Evolutionary conservation across 2,329 filamentous ascomycete species (phyloP).

Genomic region (Xylaria sp.): DNA sequence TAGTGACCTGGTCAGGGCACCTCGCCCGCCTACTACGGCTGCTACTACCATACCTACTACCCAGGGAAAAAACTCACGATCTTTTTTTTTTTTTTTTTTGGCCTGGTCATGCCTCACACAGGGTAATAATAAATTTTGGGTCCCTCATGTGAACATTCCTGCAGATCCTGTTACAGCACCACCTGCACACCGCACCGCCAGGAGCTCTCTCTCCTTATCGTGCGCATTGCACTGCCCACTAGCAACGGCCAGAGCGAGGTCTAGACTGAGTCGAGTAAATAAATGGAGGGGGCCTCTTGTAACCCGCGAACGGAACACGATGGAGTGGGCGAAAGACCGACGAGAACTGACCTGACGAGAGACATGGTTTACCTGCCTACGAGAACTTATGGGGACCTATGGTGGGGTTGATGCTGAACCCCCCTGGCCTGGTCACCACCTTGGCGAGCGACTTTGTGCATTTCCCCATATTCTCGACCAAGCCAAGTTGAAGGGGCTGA

Average conservation of each 20-base stretch:
- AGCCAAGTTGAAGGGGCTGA: constrained; percentile 6
- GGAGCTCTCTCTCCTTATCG: constrained; percentile 4
- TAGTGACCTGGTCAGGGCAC: constrained; percentile 22
- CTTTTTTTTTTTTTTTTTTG: constrained; percentile 34
- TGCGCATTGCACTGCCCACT: constrained; percentile 14
- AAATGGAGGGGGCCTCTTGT: constrained; percentile 25
- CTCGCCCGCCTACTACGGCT: constrained; percentile 1
- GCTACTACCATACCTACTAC: background rate
- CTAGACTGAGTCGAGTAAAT: constrained; percentile 29
- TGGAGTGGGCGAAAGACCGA: background rate
- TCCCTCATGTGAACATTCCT: constrained; percentile 38
- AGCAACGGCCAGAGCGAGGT: background rate
- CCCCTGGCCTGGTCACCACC: constrained; percentile 4
- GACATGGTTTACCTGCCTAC: background rate
- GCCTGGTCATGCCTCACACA: constrained; percentile 18
- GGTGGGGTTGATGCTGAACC: constrained; percentile 21
- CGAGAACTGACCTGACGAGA: background rate
- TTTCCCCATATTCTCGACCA: constrained; percentile 35
- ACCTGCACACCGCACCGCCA: constrained; percentile 10
- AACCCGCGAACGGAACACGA: background rate
- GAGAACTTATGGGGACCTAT: constrained; percentile 23
- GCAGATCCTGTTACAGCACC: constrained; percentile 10
- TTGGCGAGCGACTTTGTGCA: constrained; percentile 15
- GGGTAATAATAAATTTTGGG: constrained; percentile 25
- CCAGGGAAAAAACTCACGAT: constrained; percentile 37